These are phyloP conservation scores for Scheffersomyces cryptocercus DNA, from an alignment of 1,139 yeast genomes.

Conservation along the genomic window DNA sequence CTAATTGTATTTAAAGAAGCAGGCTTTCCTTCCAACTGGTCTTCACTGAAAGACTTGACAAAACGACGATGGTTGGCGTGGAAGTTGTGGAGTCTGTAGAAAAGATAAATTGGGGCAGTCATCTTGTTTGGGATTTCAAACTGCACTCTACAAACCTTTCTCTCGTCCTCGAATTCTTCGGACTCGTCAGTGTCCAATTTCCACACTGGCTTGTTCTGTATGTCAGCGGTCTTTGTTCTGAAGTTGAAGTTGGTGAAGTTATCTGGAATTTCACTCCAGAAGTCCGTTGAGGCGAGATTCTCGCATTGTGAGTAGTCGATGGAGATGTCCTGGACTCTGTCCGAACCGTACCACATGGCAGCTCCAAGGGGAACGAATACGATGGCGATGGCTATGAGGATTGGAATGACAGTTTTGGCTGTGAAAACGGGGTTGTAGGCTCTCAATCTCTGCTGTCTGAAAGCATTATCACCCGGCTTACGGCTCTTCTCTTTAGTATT, in stretches of 20 bases:
- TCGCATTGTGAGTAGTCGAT: slow-evolving; percentile 84
- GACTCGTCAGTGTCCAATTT: slow-evolving; percentile 51
- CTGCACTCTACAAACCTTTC: slow-evolving; percentile 70
- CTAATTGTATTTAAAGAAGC: slow-evolving; percentile 59
- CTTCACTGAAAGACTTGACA: slow-evolving; percentile 88
- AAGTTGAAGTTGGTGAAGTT: slow-evolving; percentile 57
- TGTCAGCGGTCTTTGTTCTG: slow-evolving; percentile 22
- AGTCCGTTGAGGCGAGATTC: slow-evolving; percentile 50
- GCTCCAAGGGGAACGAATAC: slow-evolving; percentile 92
- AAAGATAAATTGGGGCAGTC: slow-evolving; percentile 75
- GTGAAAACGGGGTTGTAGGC: slow-evolving; percentile 80
- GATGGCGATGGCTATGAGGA: slow-evolving; percentile 73
- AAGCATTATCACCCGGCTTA: slow-evolving; percentile 61
- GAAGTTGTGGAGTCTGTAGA: slow-evolving; percentile 80
- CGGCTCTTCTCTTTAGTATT: slow-evolving; percentile 41
- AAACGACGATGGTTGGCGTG: slow-evolving; percentile 93
- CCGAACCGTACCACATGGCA: slow-evolving; percentile 81
- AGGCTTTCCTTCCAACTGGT: slow-evolving; percentile 78
- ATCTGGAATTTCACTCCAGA: slow-evolving; percentile 62
- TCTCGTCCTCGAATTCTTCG: slow-evolving; percentile 55
- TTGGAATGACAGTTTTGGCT: slow-evolving; percentile 84
- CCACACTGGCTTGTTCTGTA: slow-evolving; percentile 60
- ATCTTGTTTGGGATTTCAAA: slow-evolving; percentile 76
- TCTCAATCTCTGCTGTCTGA: slow-evolving; percentile 62
- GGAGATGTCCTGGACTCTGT: slow-evolving; percentile 70